Evolutionary conservation across 306 rosid species (phyloP).

Genomic region (Cicer chorassanicum): DNA sequence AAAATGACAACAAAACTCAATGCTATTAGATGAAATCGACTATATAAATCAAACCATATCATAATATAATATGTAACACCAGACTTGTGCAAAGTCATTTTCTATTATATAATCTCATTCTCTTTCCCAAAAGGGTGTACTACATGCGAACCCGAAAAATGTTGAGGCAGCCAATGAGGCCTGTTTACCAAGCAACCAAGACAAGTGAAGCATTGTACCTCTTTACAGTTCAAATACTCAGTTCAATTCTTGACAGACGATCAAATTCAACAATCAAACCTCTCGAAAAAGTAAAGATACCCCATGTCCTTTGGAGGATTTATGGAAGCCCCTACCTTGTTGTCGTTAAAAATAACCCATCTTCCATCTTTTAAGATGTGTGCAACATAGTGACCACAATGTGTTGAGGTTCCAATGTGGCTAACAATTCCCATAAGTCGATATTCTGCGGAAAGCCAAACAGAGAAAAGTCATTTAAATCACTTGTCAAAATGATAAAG

Average conservation of each 20-base stretch:
- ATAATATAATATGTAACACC: slow-evolving; percentile 5
- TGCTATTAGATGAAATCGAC: not conserved
- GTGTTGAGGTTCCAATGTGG: slow-evolving; percentile 96
- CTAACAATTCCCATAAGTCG: slow-evolving; percentile 84
- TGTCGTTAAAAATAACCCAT: slow-evolving; percentile 91
- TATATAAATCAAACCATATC: not conserved
- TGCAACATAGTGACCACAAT: slow-evolving; percentile 94
- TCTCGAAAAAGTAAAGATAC: slow-evolving; percentile 86
- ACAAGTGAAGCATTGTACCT: not conserved
- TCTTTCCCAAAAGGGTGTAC: slow-evolving; percentile 15
- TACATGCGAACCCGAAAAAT: slow-evolving; percentile 29
- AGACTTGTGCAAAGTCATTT: not conserved
- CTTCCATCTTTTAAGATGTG: slow-evolving; percentile 89
- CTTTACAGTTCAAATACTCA: slow-evolving; percentile 28
- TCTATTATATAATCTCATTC: not conserved
- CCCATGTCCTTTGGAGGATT: slow-evolving; percentile 99
- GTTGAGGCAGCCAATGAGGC: slow-evolving; percentile 28
- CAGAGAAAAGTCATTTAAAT: not conserved
- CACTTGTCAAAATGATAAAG: not conserved
- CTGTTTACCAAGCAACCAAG: slow-evolving; percentile 23
- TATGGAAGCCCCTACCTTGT: slow-evolving; percentile 89
- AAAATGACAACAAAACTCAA: not conserved
- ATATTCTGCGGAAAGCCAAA: slow-evolving; percentile 63
- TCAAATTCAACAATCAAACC: slow-evolving; percentile 55
- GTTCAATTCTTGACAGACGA: not conserved